Conservation (phyloP, 768 basidiomycete genomes). For the Tulasnella sp. region DNA sequence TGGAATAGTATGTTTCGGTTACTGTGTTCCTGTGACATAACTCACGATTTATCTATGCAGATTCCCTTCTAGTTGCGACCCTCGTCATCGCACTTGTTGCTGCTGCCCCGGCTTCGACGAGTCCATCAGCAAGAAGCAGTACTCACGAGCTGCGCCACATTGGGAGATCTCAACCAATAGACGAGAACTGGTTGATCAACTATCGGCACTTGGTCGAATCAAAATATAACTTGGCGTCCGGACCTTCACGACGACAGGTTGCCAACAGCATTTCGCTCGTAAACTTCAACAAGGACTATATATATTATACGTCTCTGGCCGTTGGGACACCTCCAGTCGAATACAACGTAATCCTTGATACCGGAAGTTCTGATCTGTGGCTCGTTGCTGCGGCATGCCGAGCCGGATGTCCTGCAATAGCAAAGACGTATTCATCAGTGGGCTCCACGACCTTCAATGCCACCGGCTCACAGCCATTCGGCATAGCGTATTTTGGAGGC, state of each 20-base stretch:
- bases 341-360: conserved; percentile 17
- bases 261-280: not conserved
- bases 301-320: not conserved
- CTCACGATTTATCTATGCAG: too few relatives aligned
- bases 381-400: conserved; percentile 3
- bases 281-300: not conserved
- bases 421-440: not conserved
- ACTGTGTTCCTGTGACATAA: too few relatives aligned
- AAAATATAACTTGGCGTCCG: not conserved
- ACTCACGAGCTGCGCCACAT: too few relatives aligned
- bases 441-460: conserved; percentile 11
- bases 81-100: too few relatives aligned
- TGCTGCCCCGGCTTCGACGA: not conserved
- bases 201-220: not conserved
- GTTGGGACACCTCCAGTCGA: not conserved
- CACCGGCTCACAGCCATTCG: not conserved
- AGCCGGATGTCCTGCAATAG: not conserved
- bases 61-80: too few relatives aligned
- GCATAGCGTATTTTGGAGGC: conserved; percentile 17
- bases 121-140: not conserved
- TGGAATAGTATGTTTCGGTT: too few relatives aligned
- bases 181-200: not conserved
- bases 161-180: too few relatives aligned
- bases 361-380: conserved; percentile 17
- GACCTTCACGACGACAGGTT: not conserved